Evolutionary conservation across 371 early-diverging fungal species (phyloP).

Genomic region (Actinomortierella wolfii): DNA sequence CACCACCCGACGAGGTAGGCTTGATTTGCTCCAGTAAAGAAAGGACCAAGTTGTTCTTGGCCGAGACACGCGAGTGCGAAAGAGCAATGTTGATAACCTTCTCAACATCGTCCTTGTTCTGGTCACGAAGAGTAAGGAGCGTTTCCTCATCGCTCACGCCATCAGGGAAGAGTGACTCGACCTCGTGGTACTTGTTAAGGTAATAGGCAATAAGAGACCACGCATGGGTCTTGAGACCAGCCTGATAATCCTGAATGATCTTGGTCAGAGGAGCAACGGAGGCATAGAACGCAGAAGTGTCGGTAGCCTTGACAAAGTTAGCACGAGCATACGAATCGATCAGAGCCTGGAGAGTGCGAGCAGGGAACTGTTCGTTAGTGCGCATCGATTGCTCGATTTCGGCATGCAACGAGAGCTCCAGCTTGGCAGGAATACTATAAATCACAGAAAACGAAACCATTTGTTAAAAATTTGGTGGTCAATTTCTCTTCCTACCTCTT

Average conservation of each 20-base stretch:
- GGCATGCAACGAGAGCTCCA: conserved; percentile 64
- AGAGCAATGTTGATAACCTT: conserved; percentile 75
- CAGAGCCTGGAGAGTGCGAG: conserved; percentile 64
- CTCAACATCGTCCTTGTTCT: conserved; percentile 82
- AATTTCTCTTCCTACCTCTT: too few relatives aligned
- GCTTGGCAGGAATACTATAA: conserved; percentile 70
- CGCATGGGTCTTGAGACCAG: conserved; percentile 82
- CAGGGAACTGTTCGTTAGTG: conserved; percentile 72
- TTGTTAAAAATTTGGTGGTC: too few relatives aligned
- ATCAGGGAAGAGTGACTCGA: conserved; percentile 83
- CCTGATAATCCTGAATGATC: conserved; percentile 71
- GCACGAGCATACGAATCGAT: conserved; percentile 65
- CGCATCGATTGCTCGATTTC: conserved; percentile 48
- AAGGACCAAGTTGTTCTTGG: conserved; percentile 81
- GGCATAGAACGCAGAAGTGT: conserved; percentile 64
- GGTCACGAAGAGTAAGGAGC: conserved; percentile 81
- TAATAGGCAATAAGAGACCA: conserved; percentile 72
- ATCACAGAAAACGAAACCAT: neutral
- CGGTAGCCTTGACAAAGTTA: conserved; percentile 61
- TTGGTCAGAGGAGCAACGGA: conserved; percentile 68
- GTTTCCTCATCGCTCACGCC: conserved; percentile 85
- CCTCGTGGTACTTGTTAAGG: conserved; percentile 83
- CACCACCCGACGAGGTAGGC: conserved; percentile 63
- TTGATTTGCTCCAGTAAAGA: conserved; percentile 80
- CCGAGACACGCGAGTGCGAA: conserved; percentile 83